Evolutionary conservation across 2,329 filamentous ascomycete genomes (phyloP).

Genomic region (Stenocarpella maydis): DNA sequence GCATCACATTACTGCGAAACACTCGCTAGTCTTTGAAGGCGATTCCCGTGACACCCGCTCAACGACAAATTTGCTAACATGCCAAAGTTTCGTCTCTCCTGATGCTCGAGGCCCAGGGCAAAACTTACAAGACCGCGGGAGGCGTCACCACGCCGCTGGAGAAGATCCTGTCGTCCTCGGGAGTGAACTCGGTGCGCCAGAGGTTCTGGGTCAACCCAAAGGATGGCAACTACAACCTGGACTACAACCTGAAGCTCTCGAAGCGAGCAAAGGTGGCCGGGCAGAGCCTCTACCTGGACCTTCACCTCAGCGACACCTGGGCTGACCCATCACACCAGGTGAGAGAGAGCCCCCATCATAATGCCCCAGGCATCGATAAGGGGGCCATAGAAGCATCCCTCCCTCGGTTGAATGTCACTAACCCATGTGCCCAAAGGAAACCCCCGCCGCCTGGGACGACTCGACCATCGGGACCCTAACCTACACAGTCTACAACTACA

Average conservation of each 20-base stretch:
- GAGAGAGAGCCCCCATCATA: neutral
- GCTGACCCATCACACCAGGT: constrained; percentile 70
- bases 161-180: constrained; percentile 65
- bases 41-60: too few species aligned
- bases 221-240: constrained; percentile 71
- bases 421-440: constrained; percentile 41
- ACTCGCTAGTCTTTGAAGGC: neutral
- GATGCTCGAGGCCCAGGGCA: constrained; percentile 68
- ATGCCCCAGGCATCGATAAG: too few species aligned
- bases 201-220: constrained; percentile 75
- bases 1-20: neutral
- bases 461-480: constrained; percentile 63
- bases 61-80: neutral
- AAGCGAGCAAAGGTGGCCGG: constrained; percentile 70
- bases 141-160: constrained; percentile 66
- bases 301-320: constrained; percentile 76
- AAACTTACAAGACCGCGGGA: constrained; percentile 65
- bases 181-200: constrained; percentile 62
- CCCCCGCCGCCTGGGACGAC: constrained; percentile 69
- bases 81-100: constrained; percentile 65
- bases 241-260: constrained; percentile 74
- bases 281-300: constrained; percentile 66
- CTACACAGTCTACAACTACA: constrained; percentile 74
- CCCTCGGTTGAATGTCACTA: neutral
- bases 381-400: rapidly evolving